phyloP scores from a whole-genome alignment of 352 stramenopile genomes.

The Hyaloperonospora brassicae region DNA sequence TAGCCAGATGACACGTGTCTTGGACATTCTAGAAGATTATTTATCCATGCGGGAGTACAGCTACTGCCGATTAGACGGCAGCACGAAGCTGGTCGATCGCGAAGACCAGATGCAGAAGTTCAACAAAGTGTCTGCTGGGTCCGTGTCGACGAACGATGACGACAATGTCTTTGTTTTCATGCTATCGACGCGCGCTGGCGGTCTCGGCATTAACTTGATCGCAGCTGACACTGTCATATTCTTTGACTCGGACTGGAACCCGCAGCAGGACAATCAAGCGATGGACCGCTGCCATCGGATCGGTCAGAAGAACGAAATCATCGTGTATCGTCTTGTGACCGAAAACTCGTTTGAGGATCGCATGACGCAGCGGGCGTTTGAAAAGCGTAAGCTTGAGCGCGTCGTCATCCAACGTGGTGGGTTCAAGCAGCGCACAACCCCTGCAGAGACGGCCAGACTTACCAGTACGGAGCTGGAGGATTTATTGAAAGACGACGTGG shows the following conservation, averaged over 20 bases:
- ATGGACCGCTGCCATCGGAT: constrained; percentile 88
- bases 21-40: constrained; percentile 98
- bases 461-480: constrained; percentile 72
- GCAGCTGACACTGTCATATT: constrained; percentile 95
- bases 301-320: constrained; percentile 84
- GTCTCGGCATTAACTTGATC: constrained; percentile 96
- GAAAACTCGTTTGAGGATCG: constrained; percentile 92
- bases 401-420: constrained; percentile 83
- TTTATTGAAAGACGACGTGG: constrained; percentile 65
- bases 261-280: constrained; percentile 91
- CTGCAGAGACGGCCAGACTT: constrained; percentile 28
- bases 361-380: constrained; percentile 87
- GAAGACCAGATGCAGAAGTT: constrained; percentile 97
- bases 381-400: constrained; percentile 88
- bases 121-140: constrained; percentile 64
- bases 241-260: constrained; percentile 99
- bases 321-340: constrained; percentile 90
- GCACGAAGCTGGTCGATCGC: constrained; percentile 86
- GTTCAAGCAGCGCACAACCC: constrained; percentile 52
- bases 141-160: constrained; percentile 20
- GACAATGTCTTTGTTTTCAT: constrained; percentile 77
- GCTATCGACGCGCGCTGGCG: constrained; percentile 88
- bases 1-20: constrained; percentile 96
- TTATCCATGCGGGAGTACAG: constrained; percentile 78
- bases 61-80: constrained; percentile 96